Evolutionary conservation across 352 stramenopile species (phyloP), one percentile per base, ranked within the genome.

Genomic region (Blastocystis sp.): DNA sequence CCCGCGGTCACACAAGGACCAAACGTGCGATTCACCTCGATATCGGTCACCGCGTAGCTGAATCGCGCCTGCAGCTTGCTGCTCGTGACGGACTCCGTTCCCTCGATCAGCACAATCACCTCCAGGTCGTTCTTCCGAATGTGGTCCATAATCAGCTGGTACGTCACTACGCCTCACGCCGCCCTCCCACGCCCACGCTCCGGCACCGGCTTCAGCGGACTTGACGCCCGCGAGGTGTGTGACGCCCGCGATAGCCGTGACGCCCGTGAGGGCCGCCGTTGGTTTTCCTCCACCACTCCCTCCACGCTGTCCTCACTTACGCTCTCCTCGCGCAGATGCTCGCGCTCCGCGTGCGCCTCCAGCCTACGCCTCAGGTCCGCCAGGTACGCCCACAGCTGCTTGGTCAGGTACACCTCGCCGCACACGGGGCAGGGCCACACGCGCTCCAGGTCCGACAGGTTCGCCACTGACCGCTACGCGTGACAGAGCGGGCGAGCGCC

Each of bases 81-180:
- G n/a, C 93, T 96, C 28, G 95, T 98, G 45, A 97, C 92, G 40
- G 95, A 94, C 80, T 98, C 95, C 40, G 96, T 98, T 40, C 95
- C 95, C 91, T 98, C 95, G 1, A 98, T 92, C 52, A 98, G 91
- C 48, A 98, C 94, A n/a, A 98, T 93, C 69, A 98, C 93, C 91
- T 98, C 96, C 52, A 97, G 89, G 90, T 98, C 91, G 42, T 91
- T 89, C 81, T 94, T 91, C 21, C 91, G 70, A 17, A 92, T 79
- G 90, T 93, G 94, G 21, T 89, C 68, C 40, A 90, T 78, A 74
- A 93, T 91, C 78, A 92, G 68, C 69, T 87, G 74, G 28, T 21
- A 24, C 38, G 71, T 81, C 11, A 81, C 48, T 65, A 81, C 3
- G 19, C 57, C 28, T 64, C 19, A 63, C 71, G 7, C 66, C 1